A percentile compares a stretch with the other conserved stretches of the same genome.
phyloP scores from a whole-genome alignment of 176 grass and related monocot genomes.

The Alopecurus myosuroides region DNA sequence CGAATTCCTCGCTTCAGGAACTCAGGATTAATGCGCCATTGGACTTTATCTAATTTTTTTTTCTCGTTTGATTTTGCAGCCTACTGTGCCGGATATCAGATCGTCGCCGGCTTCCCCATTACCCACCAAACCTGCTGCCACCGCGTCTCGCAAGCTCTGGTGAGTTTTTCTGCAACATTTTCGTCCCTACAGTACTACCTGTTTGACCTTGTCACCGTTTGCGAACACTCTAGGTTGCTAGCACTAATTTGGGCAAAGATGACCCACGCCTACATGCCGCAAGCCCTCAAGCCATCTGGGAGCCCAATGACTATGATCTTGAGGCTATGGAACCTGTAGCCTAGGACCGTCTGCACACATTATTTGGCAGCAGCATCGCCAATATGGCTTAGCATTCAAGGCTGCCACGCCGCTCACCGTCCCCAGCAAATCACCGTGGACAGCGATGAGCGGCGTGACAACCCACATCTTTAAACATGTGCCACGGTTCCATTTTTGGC shows the following conservation, averaged over 20 bases:
- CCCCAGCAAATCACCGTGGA: no score
- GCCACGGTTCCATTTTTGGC: neutral
- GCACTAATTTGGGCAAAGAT: neutral
- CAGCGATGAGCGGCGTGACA: neutral
- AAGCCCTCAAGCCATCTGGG: neutral
- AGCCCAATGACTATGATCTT: neutral
- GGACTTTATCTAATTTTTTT: neutral
- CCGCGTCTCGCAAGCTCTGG: neutral
- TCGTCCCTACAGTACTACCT: no score
- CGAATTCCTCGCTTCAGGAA: neutral
- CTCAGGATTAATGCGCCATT: neutral
- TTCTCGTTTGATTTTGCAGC: neutral
- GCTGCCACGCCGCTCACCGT: neutral
- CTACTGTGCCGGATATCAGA: neutral
- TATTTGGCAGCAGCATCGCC: neutral
- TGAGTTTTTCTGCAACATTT: no score
- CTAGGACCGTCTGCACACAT: neutral
- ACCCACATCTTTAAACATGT: neutral
- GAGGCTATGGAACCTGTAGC: neutral
- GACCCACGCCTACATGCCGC: no score
- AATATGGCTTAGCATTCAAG: neutral
- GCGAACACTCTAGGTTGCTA: neutral
- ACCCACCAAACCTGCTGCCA: neutral
- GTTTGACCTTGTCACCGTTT: neutral
- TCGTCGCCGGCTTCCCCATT: neutral